These are phyloP conservation scores for Oemleria cerasiformis DNA, from an alignment of 306 rosid species.

Conservation along the genomic window DNA sequence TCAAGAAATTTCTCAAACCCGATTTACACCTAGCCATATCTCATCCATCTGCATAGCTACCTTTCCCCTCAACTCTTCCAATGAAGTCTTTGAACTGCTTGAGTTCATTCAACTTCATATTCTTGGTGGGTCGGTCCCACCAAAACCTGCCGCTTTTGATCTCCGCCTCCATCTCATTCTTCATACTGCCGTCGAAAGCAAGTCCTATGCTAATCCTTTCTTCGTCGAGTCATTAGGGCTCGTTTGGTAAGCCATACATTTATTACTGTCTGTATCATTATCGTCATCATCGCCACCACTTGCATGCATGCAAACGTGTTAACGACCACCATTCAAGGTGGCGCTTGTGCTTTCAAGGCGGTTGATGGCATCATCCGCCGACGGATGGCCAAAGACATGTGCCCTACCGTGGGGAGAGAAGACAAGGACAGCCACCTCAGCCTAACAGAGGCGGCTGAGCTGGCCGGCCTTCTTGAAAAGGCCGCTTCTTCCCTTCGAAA, in stretches of 20 bases:
- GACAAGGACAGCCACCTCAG: slow-evolving; percentile 2
- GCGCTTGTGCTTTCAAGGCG: background rate
- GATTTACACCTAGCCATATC: no score
- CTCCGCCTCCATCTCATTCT: background rate
- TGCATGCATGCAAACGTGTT: background rate
- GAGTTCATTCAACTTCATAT: no score
- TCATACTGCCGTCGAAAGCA: no score
- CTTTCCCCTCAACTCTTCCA: no score
- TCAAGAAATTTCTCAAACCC: no score
- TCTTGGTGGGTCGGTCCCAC: slow-evolving; percentile 25
- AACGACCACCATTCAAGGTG: background rate
- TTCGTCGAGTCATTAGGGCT: no score
- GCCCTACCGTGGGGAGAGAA: slow-evolving; percentile 8
- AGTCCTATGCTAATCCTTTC: no score
- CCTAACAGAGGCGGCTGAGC: background rate
- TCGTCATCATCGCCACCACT: background rate
- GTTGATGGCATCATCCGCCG: background rate
- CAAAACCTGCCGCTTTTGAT: background rate
- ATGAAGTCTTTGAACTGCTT: no score
- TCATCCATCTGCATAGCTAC: no score
- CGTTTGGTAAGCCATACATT: no score
- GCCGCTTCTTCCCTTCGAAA: slow-evolving; percentile 13
- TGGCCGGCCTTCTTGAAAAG: slow-evolving; percentile 19
- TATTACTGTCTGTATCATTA: background rate
- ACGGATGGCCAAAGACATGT: slow-evolving; percentile 14